Percentiles rank a stretch among this genome's conserved stretches.
These are phyloP conservation scores for Suhomyces bolitotheri DNA, from an alignment of 1,139 yeast genomes.

Conservation along the genomic window DNA sequence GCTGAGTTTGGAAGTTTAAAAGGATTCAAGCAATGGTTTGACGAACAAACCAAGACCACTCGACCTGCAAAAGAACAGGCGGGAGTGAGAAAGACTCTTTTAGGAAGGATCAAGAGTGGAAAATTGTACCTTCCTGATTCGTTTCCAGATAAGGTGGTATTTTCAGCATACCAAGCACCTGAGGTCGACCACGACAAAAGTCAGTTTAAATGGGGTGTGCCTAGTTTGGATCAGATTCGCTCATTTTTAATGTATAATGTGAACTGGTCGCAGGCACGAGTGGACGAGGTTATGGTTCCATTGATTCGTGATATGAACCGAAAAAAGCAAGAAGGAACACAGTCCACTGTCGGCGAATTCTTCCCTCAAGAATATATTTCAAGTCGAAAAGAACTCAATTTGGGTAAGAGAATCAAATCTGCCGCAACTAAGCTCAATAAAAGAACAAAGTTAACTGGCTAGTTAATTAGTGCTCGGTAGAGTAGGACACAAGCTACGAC, in stretches of 20 bases:
- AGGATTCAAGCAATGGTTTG: constrained; percentile 43
- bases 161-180: constrained; percentile 74
- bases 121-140: constrained; percentile 61
- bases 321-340: constrained; percentile 54
- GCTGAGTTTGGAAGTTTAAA: constrained; percentile 69
- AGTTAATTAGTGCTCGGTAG: not conserved
- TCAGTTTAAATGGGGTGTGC: constrained; percentile 85
- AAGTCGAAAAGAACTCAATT: constrained; percentile 42
- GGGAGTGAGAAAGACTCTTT: constrained; percentile 47
- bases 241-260: constrained; percentile 66
- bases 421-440: constrained; percentile 56
- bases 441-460: constrained; percentile 14
- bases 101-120: constrained; percentile 56
- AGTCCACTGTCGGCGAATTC: constrained; percentile 58
- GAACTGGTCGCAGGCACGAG: constrained; percentile 78
- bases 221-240: constrained; percentile 78
- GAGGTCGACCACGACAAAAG: constrained; percentile 81
- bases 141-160: constrained; percentile 72
- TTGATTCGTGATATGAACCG: constrained; percentile 77
- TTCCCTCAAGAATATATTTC: constrained; percentile 54
- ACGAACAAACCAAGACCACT: constrained; percentile 26
- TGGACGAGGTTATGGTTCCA: constrained; percentile 89
- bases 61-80: constrained; percentile 22
- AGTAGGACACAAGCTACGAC: not conserved
- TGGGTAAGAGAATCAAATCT: constrained; percentile 60